Base-by-base conservation (phyloP, 768 basidiomycete species). In the Nidularia sp. region DNA sequence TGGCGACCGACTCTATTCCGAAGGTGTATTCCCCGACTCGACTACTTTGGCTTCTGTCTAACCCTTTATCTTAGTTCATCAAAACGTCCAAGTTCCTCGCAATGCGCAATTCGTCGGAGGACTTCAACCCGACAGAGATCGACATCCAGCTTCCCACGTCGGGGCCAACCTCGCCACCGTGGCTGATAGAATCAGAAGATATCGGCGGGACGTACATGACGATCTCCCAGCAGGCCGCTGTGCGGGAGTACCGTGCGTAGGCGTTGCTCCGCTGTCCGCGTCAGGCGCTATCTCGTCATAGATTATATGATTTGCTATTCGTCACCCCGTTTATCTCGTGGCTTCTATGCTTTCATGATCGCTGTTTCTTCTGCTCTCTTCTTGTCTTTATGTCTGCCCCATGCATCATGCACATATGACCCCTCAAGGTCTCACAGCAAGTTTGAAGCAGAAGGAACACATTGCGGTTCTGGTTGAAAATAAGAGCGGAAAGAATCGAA, bases 1-100 rank as follows among this genome's bases (percentile, higher is more conserved):
- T 99, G 91, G 94, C 97, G 12, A 96, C 95, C 51, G 97, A 99
- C 68, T 98, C 96, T 5, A 88, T 99, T n/a, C 97, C 97, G 10
- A 96, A 96, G 80, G 91, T 90, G 61, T 31, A 75, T 61, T 51
- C 22, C 35, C 44, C 34, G 12, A 43, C 36, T 34, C 49, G 25
- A 34, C 12, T 32, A 9, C 15, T 9, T 39, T 39, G 36, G 13
- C 4, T 39, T 39, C 15, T 39, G 15, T 39, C 36, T 39, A 9
- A 15, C 15, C 36, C 9, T 39, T 39, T 39, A 13, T 47, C 42
- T 49, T 54, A 93, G 92, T 93, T 93, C 73, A 90, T 92, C 72
- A 93, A 93, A 68, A 91, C 89, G 1, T 80, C 86, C 32, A 83
- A 83, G 60, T 93, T 93, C 74, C 69, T 87, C 43, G 87, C 86